Base-by-base conservation (phyloP, 75 land plant species). In the Pinus taeda region DNA sequence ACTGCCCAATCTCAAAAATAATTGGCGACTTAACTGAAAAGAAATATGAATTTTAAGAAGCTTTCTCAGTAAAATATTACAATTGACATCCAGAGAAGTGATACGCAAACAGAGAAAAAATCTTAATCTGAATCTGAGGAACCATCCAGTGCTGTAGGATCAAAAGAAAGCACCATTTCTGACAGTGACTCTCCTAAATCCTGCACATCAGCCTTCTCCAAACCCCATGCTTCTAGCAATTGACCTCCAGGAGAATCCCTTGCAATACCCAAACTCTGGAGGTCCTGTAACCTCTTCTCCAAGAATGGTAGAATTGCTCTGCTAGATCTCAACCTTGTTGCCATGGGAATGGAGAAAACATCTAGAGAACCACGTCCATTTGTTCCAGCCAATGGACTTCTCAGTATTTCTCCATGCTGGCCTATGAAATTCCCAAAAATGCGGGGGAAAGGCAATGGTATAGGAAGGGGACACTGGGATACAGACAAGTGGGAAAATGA, bases 391-490 rank as follows among this genome's bases (percentile, higher is more conserved):
- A 59, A 21, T 70, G 82, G 81, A 59, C 74, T 77, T 21, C 63
- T 70, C 72, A 85, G 18, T 21, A 92, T 79, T 60, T 96, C 90
- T 13, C 98, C 98, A 57, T 83, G 63, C 60, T 79, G 77, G 21
- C 97, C 92, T 15, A 94, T 73, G 24, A 9, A 65, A 66, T 74
- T 82, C 14, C 84, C 78, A 61, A 97, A 97, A 1, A 97, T 88
- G 45, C 83, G 77, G 58, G 99, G 99, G 61, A 93, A 97, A 57
- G 98, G 96, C 69, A 97, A 82, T 3, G 99, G 99, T 60, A 95
- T 83, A 33, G 96, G 88, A 57, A 97, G 89, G 33, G 99, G 99
- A 76, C 85, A 91, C 5, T n/a, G 83, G 39, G 98, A 80, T 4
- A 80, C 76, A 3, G 99, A 87, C 36, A 97, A 75, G 73, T 91